These are phyloP conservation scores for Phytophthora ramorum DNA, from an alignment of 352 stramenopile genomes.

Conservation along the genomic window DNA sequence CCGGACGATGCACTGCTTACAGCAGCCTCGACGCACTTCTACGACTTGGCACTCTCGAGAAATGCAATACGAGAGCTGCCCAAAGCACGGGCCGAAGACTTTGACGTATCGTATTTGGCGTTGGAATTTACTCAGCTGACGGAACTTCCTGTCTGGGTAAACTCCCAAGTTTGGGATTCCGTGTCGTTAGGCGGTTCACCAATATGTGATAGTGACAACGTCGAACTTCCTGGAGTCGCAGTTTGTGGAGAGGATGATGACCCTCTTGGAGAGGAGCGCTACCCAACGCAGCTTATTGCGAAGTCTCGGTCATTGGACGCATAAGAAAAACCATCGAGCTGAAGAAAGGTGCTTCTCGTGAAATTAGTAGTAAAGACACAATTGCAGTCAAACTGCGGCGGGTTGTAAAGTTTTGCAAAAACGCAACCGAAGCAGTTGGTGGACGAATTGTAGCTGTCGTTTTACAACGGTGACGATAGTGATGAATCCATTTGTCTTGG, in stretches of 20 bases:
- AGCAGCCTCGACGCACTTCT: constrained; percentile 19
- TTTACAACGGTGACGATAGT: too few relatives aligned
- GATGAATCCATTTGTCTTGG: too few relatives aligned
- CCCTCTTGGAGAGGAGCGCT: constrained; percentile 36
- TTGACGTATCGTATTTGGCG: constrained; percentile 38
- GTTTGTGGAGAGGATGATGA: constrained; percentile 15
- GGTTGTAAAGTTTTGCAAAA: too few relatives aligned
- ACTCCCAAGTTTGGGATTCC: constrained; percentile 9
- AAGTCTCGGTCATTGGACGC: constrained; percentile 14
- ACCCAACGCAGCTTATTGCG: constrained; percentile 8
- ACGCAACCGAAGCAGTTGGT: too few relatives aligned
- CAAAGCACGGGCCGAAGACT: constrained; percentile 4
- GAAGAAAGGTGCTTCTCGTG: neutral
- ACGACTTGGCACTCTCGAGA: constrained; percentile 33
- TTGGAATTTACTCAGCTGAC: constrained; percentile 40
- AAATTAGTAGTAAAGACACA: too few relatives aligned
- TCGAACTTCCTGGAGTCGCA: constrained; percentile 2
- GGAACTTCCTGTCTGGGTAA: constrained; percentile 38
- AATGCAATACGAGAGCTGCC: constrained; percentile 42
- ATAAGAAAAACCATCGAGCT: constrained; percentile 1
- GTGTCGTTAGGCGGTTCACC: constrained; percentile 17
- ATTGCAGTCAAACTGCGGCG: too few relatives aligned
- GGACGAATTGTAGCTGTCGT: too few relatives aligned
- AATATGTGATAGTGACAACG: neutral
- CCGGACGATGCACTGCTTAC: constrained; percentile 25